Base-by-base conservation (phyloP, 352 stramenopile species). In the Globisporangium abappressorium region DNA sequence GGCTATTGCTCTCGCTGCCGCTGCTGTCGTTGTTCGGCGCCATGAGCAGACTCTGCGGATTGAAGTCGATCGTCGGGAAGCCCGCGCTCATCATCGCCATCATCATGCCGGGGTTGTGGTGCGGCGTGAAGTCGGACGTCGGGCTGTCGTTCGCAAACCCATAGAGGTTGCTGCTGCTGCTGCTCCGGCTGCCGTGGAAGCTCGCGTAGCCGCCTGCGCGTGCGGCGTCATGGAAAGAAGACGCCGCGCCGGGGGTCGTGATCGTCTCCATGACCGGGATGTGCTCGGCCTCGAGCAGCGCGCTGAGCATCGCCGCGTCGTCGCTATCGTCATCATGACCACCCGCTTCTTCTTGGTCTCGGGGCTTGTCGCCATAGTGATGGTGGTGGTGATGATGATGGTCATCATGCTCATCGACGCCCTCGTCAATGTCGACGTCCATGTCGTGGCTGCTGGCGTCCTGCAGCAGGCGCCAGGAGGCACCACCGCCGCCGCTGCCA, bases 401-500 rank as follows among this genome's bases (percentile, higher is more conserved):
- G 6, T 62, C 57, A 11, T 68, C 61, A 26, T 38, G n/a, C 14
- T 66, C 57, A 11, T 68, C 61, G 26, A 33, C 62, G 34, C 51
- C 41, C 28, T 62, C 68, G 36, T 69, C 61, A 18, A 71, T 69
- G 46, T 75, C 61, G 68, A 75, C 62, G 61, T 71, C 73, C 55
- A 61, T 46, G 11, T 75, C 66, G 20, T 74, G 66, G 30, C 75
- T 65, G 56, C 73, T 72, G 18, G 69, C 77, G 28, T 73, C 70
- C 22, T 79, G 65, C 59, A 80, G 66, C 43, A 82, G 57, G 9
- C 76, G 76, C 61, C 73, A 82, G 64, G 79, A 74, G 8, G 63
- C 54, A 26, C 71, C 73, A 5, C 61, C 66, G 69, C 75, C 69
- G 47, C 73, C 75, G 28, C 66, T 63, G 53, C 70, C 65, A 47